Conservation (phyloP, 1,139 yeast species). For the Lodderomyces metapsilosis region DNA sequence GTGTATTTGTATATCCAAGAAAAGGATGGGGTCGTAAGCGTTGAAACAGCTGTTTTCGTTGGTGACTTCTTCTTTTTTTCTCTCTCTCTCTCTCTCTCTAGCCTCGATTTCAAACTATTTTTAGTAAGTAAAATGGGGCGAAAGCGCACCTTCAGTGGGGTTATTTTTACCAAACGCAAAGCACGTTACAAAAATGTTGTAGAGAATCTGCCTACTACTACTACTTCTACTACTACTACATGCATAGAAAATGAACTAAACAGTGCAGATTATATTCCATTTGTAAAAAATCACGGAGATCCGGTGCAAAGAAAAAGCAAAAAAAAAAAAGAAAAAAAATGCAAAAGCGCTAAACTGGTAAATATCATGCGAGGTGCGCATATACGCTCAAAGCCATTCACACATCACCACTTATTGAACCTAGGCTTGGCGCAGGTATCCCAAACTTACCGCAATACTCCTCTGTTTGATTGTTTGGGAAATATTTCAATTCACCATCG, state of each 20-base stretch:
- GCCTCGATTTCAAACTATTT: background rate
- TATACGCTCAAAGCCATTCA: too few species aligned
- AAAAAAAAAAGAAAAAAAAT: background rate
- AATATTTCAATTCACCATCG: slow-evolving; percentile 23
- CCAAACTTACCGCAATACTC: slow-evolving; percentile 28
- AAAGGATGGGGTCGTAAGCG: too few species aligned
- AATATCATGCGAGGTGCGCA: background rate
- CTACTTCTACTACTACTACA: background rate
- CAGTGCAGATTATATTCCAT: too few species aligned
- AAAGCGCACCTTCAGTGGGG: background rate
- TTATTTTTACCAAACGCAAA: background rate
- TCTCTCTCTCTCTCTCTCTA: background rate
- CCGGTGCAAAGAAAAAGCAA: background rate
- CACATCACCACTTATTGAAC: too few species aligned
- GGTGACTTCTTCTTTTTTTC: background rate
- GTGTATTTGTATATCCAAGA: too few species aligned
- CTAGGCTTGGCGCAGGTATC: slow-evolving; percentile 12
- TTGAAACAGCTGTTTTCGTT: background rate
- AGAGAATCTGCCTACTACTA: background rate
- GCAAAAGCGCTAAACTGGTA: background rate
- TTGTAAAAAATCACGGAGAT: background rate
- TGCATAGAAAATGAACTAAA: background rate
- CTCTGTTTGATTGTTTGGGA: slow-evolving; percentile 38
- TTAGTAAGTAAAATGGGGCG: background rate
- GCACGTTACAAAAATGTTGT: too few species aligned